Percentiles rank a stretch among this genome's conserved stretches.
Conservation (phyloP, 2,329 filamentous ascomycete species). For the Aspergillus persii region DNA sequence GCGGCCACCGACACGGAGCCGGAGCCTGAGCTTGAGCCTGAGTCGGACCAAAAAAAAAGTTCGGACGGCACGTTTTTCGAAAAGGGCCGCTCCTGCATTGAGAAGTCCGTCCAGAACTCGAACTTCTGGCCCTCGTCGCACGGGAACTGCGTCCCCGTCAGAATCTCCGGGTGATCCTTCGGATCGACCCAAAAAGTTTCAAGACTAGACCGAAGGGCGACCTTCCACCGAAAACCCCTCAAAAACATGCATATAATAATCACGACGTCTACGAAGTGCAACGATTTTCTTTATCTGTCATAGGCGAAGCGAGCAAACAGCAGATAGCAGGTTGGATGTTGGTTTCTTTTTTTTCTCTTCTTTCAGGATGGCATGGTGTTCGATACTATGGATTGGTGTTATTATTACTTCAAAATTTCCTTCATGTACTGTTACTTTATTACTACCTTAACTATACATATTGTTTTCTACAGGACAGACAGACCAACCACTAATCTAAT, state of each 20-base stretch:
- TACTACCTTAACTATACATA: no score
- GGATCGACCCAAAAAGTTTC: background rate
- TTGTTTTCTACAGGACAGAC: no score
- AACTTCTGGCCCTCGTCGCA: constrained; percentile 25
- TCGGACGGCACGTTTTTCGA: constrained; percentile 19
- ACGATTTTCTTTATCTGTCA: background rate
- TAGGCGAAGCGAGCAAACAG: background rate
- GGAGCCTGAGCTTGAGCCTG: constrained; percentile 3
- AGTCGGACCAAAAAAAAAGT: constrained; percentile 7
- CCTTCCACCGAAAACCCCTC: background rate
- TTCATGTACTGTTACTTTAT: no score
- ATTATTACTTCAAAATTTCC: background rate
- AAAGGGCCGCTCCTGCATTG: constrained; percentile 28
- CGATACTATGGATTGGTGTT: background rate
- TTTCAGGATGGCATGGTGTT: background rate
- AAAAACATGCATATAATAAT: background rate
- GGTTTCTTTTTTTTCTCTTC: background rate
- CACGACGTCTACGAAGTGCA: background rate
- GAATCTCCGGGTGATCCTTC: constrained; percentile 15
- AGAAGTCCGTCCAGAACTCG: constrained; percentile 24
- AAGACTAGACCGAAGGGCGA: background rate
- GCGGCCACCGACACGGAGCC: constrained; percentile 1
- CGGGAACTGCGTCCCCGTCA: constrained; percentile 21
- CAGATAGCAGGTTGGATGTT: background rate
- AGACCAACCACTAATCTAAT: no score